Percentiles rank a stretch among this genome's conserved stretches.
phyloP scores from a whole-genome alignment of 1,284 basidiomycete genomes.

The Vanrija humicola region DNA sequence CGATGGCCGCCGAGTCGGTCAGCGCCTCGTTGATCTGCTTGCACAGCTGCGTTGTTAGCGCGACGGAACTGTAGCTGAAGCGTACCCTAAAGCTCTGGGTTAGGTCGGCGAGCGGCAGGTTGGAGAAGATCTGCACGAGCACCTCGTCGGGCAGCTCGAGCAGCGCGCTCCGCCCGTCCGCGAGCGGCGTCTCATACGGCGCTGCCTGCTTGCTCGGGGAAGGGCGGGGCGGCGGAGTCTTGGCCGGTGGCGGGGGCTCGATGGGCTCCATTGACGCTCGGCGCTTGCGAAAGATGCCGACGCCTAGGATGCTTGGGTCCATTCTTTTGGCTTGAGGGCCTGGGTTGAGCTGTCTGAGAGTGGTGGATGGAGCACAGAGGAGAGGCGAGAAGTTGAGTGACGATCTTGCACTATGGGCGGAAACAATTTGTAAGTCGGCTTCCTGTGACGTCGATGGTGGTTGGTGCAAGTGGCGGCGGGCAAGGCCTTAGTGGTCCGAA shows the following conservation, averaged over 20 bases:
- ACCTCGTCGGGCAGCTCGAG: neutral
- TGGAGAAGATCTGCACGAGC: neutral
- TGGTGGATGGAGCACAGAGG: too few relatives aligned
- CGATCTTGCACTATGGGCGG: too few relatives aligned
- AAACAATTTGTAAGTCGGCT: too few relatives aligned
- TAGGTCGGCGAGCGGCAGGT: neutral
- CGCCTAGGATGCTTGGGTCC: neutral
- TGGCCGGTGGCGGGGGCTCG: conserved; percentile 12
- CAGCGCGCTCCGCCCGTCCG: neutral
- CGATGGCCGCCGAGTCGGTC: conserved; percentile 35
- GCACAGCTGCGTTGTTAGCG: conserved; percentile 26
- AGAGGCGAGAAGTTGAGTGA: too few relatives aligned
- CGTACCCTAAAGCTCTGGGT: neutral
- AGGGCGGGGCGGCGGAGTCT: conserved; percentile 4
- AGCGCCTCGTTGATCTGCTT: conserved; percentile 29
- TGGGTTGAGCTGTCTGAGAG: too few relatives aligned
- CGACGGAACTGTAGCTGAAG: neutral
- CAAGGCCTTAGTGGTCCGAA: too few relatives aligned
- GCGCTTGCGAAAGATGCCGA: conserved; percentile 2
- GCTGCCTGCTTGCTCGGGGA: conserved; percentile 1
- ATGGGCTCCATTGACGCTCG: neutral
- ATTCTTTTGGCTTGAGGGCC: neutral
- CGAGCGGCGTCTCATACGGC: conserved; percentile 3
- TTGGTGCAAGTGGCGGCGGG: too few relatives aligned
- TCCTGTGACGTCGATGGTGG: too few relatives aligned